Evolutionary conservation across 2,329 filamentous ascomycete species (phyloP).

Genomic region (Parascedosporium putredinis): DNA sequence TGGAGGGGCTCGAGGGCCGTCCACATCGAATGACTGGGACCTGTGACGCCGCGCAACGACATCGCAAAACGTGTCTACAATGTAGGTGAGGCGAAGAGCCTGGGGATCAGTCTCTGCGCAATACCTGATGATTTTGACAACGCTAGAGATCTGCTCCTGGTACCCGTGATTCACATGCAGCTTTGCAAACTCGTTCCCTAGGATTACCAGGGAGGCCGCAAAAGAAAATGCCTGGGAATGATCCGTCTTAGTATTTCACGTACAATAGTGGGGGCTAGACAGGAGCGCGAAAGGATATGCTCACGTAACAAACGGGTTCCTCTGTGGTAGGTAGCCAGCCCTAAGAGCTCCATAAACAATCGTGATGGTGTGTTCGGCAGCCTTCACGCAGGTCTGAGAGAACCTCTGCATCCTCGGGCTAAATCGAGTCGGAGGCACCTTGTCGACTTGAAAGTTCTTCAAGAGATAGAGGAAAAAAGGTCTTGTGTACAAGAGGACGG

Average conservation of each 20-base stretch:
- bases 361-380: slow-evolving; percentile 38
- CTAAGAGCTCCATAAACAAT: slow-evolving; percentile 35
- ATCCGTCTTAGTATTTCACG: not conserved
- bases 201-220: slow-evolving; percentile 39
- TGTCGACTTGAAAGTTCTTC: slow-evolving; percentile 23
- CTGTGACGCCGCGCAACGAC: not conserved
- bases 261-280: not conserved
- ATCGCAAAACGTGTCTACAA: slow-evolving; percentile 35
- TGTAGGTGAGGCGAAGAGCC: slow-evolving; percentile 37
- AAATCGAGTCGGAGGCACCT: slow-evolving; percentile 11
- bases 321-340: slow-evolving; percentile 33
- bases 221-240: slow-evolving; percentile 43
- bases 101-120: slow-evolving; percentile 38
- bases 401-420: slow-evolving; percentile 31
- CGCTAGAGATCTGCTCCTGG: slow-evolving; percentile 26
- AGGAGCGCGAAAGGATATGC: slow-evolving; percentile 14
- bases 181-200: slow-evolving; percentile 45
- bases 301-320: slow-evolving; percentile 48
- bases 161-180: slow-evolving; percentile 35
- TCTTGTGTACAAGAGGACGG: slow-evolving; percentile 51
- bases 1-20: not conserved
- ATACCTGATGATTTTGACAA: slow-evolving; percentile 37
- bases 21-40: not conserved
- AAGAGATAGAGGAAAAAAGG: slow-evolving; percentile 54
- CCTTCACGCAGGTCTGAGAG: slow-evolving; percentile 39